A percentile compares a stretch with the other conserved stretches of the same genome.
Conservation (phyloP, 176 grass and related monocot species). For the Canna indica region DNA sequence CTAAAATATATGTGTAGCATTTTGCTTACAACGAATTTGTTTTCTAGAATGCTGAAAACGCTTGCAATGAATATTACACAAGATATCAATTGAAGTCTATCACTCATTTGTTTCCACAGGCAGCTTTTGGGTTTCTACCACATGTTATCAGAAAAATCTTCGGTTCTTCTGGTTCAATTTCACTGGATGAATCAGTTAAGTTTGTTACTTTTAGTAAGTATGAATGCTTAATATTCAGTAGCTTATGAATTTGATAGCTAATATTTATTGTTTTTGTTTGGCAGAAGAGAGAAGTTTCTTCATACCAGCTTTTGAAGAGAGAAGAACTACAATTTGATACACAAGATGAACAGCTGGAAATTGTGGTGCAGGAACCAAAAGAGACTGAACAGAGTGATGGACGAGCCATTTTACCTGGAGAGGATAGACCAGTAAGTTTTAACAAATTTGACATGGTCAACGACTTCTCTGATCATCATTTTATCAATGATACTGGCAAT, state of each 20-base stretch:
- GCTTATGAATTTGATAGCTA: conserved; percentile 6
- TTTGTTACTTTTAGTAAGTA: conserved; percentile 3
- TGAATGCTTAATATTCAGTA: neutral
- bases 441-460: conserved; percentile 66
- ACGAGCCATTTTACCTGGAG: conserved; percentile 27
- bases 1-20: neutral
- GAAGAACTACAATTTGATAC: conserved; percentile 35
- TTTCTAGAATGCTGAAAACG: conserved; percentile 37
- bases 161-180: conserved; percentile 28
- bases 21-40: conserved; percentile 1
- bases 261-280: conserved; percentile 13
- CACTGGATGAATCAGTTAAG: conserved; percentile 34
- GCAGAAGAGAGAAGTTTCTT: conserved; percentile 40
- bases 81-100: conserved; percentile 40
- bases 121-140: conserved; percentile 54
- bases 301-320: conserved; percentile 43
- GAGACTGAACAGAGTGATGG: conserved; percentile 32
- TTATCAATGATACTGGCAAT: conserved; percentile 40
- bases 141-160: conserved; percentile 53
- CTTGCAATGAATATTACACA: conserved; percentile 40
- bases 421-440: conserved; percentile 30
- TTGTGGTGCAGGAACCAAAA: conserved; percentile 23
- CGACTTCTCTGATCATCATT: conserved; percentile 84
- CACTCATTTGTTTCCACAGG: conserved; percentile 38
- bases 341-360: conserved; percentile 27